Evolutionary conservation across 2,329 filamentous ascomycete species (phyloP), one percentile per base, ranked within the genome.

Genomic region (Aspergillus luchuensis): DNA sequence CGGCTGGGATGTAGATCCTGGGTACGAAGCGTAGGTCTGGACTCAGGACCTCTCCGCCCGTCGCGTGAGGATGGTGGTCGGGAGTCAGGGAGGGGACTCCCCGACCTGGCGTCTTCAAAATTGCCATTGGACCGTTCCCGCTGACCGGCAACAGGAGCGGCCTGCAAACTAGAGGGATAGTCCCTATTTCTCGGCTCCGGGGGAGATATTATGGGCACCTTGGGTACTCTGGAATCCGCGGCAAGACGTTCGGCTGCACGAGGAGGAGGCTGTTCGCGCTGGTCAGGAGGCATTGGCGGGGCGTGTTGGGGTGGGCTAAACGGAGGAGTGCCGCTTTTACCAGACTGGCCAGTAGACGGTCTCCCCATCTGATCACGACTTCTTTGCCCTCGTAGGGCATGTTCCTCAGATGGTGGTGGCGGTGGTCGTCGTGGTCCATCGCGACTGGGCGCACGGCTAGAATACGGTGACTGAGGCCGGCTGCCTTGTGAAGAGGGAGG

Each of bases 311-410:
- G 63, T 10, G 72, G 63, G 21, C 54, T 67, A 56, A 69, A 64
- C n/a, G 71, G 70, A 17, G 73, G 73, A 62, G 76, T 73, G 8
- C 67, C 47, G 66, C 66, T 64, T 68, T 76, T 72, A 53, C 58
- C 75, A 66, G 74, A 75, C 30, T 72, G 66, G 23, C 71, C 69
- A 8, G 76, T 76, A 13, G 74, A 72, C 17, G 76, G 71, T 45
- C 74, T 73, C 17, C 67, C 70, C 61, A 78, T 70, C 28, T 76
- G 77, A 41, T 81, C 79, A 8, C 77, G 74, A 59, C 76, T 80
- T 58, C 67, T 71, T 59, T 77, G 72, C 23, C 63, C 58, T 57
- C 76, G 72, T 53, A 77, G 65, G 17, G 68, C 63, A 10, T 73
- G 75, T 28, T 80, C 78, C 52, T 78, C 73, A 8, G 75, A 70